Evolutionary conservation across 2,329 filamentous ascomycete genomes (phyloP), one percentile per base, ranked within the genome.

Genomic region (Pseudogymnoascus verrucosus): DNA sequence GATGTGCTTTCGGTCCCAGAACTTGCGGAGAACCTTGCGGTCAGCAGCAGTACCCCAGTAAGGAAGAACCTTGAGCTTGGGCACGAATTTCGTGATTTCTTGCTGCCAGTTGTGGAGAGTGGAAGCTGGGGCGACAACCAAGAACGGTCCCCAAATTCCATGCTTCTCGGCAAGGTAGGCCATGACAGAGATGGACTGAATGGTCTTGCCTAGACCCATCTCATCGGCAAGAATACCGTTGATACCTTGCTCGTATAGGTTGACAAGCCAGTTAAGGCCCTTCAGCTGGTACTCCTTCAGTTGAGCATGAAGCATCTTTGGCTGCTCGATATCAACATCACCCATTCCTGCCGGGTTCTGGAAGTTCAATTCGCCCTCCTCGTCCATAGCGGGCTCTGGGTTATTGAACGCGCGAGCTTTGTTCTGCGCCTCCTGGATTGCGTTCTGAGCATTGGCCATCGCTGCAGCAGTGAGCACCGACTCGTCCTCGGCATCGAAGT

Each of bases 71-170:
- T 98, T 98, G 75, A 99, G 87, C 64, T 91, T 86, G 0, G 95
- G 95, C 1, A 99, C 93, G 74, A 99, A 99, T 74, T 86, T 93
- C 66, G 90, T 85, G 68, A 99, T 96, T 79, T 99, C 95, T 75
- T 99, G 95, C 76, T 99, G 93, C 95, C 95, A 99, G 74, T 99
- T 99, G 86, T 99, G 93, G 64, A 99, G 80, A 1, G 95, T 99
- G 0, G 93, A 97, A 0, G 95, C 92, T 0, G 95, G 95, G 0
- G 95, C 95, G 67, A 99, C 96, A 68, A 99, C 95, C 60, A 99
- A 78, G 80, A 97, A 98, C 0, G 95, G 95, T 6, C 95, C 95
- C 95, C 93, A 98, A 69, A 98, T 96, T 73, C 96, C 93, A 80
- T 99, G 92, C 71, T 93, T 89, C 78, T 99, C 93, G 1, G 95